Evolutionary conservation across 208 protist genomes (phyloP).

Genomic region (Balamuthia mandrillaris): DNA sequence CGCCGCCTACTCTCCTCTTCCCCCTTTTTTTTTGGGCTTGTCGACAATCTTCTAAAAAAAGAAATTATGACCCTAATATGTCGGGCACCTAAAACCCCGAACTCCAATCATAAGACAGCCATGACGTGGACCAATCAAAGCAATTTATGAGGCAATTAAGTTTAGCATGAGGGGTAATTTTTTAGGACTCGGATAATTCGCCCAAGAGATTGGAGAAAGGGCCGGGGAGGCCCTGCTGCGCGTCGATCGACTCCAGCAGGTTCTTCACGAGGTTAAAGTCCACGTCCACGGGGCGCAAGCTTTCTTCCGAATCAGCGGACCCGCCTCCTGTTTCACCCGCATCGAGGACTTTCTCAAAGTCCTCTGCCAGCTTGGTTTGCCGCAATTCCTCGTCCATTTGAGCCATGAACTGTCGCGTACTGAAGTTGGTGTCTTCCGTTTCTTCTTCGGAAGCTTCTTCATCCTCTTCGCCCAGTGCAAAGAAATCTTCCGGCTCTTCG

Average conservation of each 20-base stretch:
- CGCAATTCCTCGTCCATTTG: conserved; percentile 8
- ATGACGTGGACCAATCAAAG: too few species aligned
- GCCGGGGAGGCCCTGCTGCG: conserved; percentile 3
- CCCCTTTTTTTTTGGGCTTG: too few species aligned
- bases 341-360: conserved; percentile 12
- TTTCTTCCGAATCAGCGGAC: neutral
- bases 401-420: neutral
- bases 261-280: conserved; percentile 42
- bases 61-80: too few species aligned
- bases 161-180: too few species aligned
- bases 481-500: conserved; percentile 33
- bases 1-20: too few species aligned
- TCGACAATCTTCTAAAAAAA: too few species aligned
- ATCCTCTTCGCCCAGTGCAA: conserved; percentile 19
- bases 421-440: neutral
- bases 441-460: neutral
- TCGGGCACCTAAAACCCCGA: too few species aligned
- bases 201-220: conserved; percentile 6
- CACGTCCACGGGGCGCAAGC: conserved; percentile 25
- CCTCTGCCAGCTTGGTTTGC: conserved; percentile 7
- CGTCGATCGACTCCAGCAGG: conserved; percentile 33
- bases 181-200: too few species aligned
- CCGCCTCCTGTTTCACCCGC: neutral
- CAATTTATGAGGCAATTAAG: too few species aligned
- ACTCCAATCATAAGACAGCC: too few species aligned